phyloP scores from a whole-genome alignment of 2,329 filamentous ascomycete species.

The Cordyceps tenuipes region DNA sequence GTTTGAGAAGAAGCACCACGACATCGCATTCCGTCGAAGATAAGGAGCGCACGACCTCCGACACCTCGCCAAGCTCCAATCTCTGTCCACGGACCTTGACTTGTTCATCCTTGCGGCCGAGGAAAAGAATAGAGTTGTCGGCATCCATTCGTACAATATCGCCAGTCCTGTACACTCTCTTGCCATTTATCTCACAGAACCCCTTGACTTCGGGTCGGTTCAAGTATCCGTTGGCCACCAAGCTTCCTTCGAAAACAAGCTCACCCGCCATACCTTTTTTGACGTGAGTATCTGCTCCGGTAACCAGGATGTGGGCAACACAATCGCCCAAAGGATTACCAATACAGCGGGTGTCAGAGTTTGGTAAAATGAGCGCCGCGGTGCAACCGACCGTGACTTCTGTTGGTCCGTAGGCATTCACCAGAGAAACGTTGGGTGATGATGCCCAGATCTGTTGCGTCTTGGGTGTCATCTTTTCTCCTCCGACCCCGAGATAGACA shows the following conservation, averaged over 20 bases:
- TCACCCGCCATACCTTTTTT: background rate
- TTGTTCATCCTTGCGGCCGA: slow-evolving; percentile 1
- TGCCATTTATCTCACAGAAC: background rate
- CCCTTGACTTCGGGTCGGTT: background rate
- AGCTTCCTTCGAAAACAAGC: background rate
- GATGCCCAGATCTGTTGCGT: slow-evolving; percentile 2
- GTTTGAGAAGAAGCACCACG: background rate
- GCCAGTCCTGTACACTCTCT: background rate
- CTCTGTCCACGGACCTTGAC: slow-evolving; percentile 3
- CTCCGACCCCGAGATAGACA: background rate
- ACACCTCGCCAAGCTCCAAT: slow-evolving; percentile 1
- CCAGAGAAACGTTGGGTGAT: background rate
- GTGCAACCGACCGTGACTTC: background rate
- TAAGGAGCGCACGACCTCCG: background rate
- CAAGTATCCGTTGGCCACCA: slow-evolving; percentile 2
- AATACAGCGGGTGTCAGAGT: background rate
- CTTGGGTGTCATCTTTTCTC: slow-evolving; percentile 2
- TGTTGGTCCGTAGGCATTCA: background rate
- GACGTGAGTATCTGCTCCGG: background rate
- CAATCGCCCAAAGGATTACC: background rate
- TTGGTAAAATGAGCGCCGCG: background rate
- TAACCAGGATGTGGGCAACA: background rate
- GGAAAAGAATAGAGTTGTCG: background rate
- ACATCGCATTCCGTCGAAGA: background rate
- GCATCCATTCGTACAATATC: background rate